phyloP scores from a whole-genome alignment of 2,329 filamentous ascomycete genomes.

The Amphichorda felina region DNA sequence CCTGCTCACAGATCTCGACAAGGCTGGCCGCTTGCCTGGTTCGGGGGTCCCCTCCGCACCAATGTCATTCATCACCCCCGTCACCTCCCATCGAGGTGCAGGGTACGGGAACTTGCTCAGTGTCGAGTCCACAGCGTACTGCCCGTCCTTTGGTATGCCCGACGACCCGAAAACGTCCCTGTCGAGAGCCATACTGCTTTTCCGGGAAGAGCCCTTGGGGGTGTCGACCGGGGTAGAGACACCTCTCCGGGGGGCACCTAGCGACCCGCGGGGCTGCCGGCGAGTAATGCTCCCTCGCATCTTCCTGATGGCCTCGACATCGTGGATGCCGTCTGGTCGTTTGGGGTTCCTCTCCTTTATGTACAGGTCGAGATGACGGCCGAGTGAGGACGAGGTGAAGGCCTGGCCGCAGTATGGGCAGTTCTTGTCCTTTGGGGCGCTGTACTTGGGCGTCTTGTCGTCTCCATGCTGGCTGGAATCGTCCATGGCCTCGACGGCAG shows the following conservation, averaged over 20 bases:
- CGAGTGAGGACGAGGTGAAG: slow-evolving; percentile 89
- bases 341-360: slow-evolving; percentile 91
- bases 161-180: slow-evolving; percentile 21
- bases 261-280: slow-evolving; percentile 61
- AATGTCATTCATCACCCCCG: slow-evolving; percentile 68
- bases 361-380: slow-evolving; percentile 86
- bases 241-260: slow-evolving; percentile 39
- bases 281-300: slow-evolving; percentile 78
- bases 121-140: slow-evolving; percentile 30
- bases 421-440: slow-evolving; percentile 61
- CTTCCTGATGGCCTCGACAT: slow-evolving; percentile 80
- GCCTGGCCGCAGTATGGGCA: slow-evolving; percentile 82
- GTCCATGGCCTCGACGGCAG: slow-evolving; percentile 1
- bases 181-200: slow-evolving; percentile 26
- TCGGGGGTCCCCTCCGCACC: slow-evolving; percentile 23
- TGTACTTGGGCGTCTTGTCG: slow-evolving; percentile 4
- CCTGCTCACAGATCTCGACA: slow-evolving; percentile 33
- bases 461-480: slow-evolving; percentile 2
- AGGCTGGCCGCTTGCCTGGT: slow-evolving; percentile 16
- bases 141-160: slow-evolving; percentile 26
- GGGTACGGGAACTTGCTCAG: slow-evolving; percentile 40
- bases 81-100: slow-evolving; percentile 59
- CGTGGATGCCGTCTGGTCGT: slow-evolving; percentile 72
- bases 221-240: slow-evolving; percentile 46
- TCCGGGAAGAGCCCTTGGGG: slow-evolving; percentile 29